Base-by-base conservation (phyloP, 257 asterid genomes). In the Parsonsia alboflavescens region DNA sequence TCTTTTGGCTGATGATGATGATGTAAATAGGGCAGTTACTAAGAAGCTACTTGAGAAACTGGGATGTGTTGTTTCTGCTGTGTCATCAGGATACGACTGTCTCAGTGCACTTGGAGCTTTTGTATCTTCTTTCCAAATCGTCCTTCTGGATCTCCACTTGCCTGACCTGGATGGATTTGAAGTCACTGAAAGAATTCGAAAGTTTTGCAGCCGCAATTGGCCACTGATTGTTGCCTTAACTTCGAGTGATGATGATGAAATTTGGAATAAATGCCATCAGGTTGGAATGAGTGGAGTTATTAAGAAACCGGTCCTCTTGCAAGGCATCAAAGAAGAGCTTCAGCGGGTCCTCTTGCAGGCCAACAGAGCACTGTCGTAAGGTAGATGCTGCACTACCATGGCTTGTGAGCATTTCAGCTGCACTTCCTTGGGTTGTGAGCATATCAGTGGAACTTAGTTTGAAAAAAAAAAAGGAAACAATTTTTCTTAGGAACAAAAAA, bases 111-210 rank as follows among this genome's bases (percentile, higher is more conserved):
- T 95, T 7, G 90, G 91, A 41, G 89, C 93, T 9, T 64, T 79
- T 21, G 74, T 46, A 1, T 80, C 97, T 30, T 75, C 84, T 1
- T 82, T 76, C 56, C 90, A 83, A 79, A 42, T 95, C 49, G 86
- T 95, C 67, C 84, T 95, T 61, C 82, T 95, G 74, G 98, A 95
- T 87, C 94, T 91, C 59, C 92, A 95, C 73, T 77, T 92, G 84
- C 88, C 91, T 2, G 97, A 88, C 78, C 67, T 95, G 73, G 96
- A 92, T 70, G 96, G 96, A 22, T 93, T 79, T 68, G 99, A 95
- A 76, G 93, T 95, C 6, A 73, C 93, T 39, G 73, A 52, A 82
- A 89, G 92, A 79, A 88, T 91, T 68, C 78, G 96, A 33, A 91
- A 95, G 79, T 87, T 86, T n/a, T 24, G 89, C n/a, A 90, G 96